Base-by-base conservation (phyloP, 768 basidiomycete species). In the Kwoniella sp. region DNA sequence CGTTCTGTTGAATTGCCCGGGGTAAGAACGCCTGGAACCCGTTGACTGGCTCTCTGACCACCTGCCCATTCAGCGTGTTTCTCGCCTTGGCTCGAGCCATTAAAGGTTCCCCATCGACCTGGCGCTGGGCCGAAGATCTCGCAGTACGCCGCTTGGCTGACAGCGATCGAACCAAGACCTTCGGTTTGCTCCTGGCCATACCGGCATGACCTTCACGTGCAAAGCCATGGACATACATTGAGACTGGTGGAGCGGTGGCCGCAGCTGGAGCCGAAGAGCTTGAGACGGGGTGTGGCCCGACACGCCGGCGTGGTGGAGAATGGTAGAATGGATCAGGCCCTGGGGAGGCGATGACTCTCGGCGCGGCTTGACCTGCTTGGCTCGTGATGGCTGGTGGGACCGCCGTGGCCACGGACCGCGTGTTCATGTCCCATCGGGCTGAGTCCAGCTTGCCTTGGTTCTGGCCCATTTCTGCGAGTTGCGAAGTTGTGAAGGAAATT, bases 201-300 rank as follows among this genome's bases (percentile, higher is more conserved):
- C 39, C 19, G 20, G 41, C 38, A 40, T n/a, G n/a, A n/a, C n/a
- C n/a, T n/a, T n/a, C n/a, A n/a, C 37, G 48, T 39, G 48, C 48
- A 6, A 38, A 50, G 20, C 41, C 37, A 0, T 36, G 48, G 1
- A 38, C 37, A 41, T 38, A 28, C 12, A n/a, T n/a, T n/a, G 39
- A 50, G 26, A 38, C 22, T 20, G 34, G 19, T n/a, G 48, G 38
- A 20, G 37, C 28, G 4, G 11, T 17, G 1, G 27, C 17, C 6
- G 11, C 31, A 7, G 17, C 20, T 11, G 25, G 5, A 5, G 27
- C n/a, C 11, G 22, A 26, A 31, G n/a, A 12, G 1, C n/a, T 23
- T 6, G n/a, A n/a, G n/a, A n/a, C n/a, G n/a, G n/a, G n/a, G n/a
- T n/a, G n/a, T n/a, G n/a, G n/a, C n/a, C n/a, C n/a, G n/a, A n/a